phyloP scores from a whole-genome alignment of 108 stramenopile species.

The Parietichytrium sp. region DNA sequence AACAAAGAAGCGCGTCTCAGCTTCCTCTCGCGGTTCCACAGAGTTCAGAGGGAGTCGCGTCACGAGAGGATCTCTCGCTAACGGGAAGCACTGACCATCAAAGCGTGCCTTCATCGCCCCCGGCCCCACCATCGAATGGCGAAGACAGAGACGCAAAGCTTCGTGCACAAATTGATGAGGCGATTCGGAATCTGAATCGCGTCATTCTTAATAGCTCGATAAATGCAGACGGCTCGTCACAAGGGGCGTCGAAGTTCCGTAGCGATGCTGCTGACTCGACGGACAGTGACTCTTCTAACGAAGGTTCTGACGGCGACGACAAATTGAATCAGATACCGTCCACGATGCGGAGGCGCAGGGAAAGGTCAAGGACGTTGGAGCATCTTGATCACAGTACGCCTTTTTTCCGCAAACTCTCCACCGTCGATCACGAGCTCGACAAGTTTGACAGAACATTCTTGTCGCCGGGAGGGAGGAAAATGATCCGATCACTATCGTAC shows the following conservation, averaged over 20 bases:
- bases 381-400: neutral
- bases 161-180: neutral
- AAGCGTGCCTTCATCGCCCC: slow-evolving; percentile 9
- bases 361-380: neutral
- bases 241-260: neutral
- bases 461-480: too few relatives aligned
- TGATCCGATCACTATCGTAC: too few relatives aligned
- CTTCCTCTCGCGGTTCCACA: too few relatives aligned
- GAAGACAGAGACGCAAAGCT: neutral
- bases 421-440: neutral
- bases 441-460: too few relatives aligned
- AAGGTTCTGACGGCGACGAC: neutral
- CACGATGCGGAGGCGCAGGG: neutral
- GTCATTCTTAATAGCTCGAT: slow-evolving; percentile 7
- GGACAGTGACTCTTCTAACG: neutral
- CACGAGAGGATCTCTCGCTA: too few relatives aligned
- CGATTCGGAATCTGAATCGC: slow-evolving; percentile 18
- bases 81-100: too few relatives aligned
- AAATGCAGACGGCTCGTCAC: neutral
- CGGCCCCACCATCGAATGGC: neutral
- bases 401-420: slow-evolving; percentile 10
- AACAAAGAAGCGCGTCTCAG: neutral
- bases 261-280: neutral
- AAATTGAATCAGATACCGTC: neutral
- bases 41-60: too few relatives aligned